Evolutionary conservation across 2,329 filamentous ascomycete species (phyloP), one percentile per base, ranked within the genome.

Genomic region (Paracoccidioides lutzii): DNA sequence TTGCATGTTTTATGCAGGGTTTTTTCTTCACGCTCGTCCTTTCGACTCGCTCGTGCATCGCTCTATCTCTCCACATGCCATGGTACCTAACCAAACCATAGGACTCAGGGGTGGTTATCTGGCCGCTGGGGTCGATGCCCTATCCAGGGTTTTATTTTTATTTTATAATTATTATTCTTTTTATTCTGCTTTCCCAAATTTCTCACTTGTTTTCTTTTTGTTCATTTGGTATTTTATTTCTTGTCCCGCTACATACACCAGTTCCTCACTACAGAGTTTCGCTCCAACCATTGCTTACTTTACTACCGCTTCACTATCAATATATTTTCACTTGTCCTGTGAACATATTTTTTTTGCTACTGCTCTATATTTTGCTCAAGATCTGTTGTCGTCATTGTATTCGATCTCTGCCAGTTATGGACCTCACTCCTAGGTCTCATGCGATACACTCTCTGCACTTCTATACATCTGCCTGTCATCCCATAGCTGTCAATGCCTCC

Each of bases 381-480:
- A 52, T 59, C 54, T 59, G 57, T 55, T 52, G 57, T 57, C 37
- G 56, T 61, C 41, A 53, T 54, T 50, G 58, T 58, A 45, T 57
- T 50, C 38, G 4, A 9, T 50, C n/a, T 10, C 38, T 15, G 22
- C 35, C 33, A 55, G 62, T 52, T 35, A 66, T 69, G 61, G 59
- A 67, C 57, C 59, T 59, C 40, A 60, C 60, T 41, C 55, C 62
- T 43, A 63, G 53, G 52, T 59, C 62, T 52, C 64, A 63, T 57
- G 45, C 59, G 35, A 50, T 61, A 52, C 55, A 61, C 28, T 59
- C 61, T 45, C 58, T 61, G 51, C 57, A 51, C 35, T 55, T 57
- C 30, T 55, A 54, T 54, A 51, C 57, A 33, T 33, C 57, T 32
- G 52, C 60, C 38, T 53, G 55, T 42, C 45, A 51, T 38, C 10